Conservation (phyloP, 2,329 filamentous ascomycete species). For the Ophiocordyceps camponoti-leonardi region DNA sequence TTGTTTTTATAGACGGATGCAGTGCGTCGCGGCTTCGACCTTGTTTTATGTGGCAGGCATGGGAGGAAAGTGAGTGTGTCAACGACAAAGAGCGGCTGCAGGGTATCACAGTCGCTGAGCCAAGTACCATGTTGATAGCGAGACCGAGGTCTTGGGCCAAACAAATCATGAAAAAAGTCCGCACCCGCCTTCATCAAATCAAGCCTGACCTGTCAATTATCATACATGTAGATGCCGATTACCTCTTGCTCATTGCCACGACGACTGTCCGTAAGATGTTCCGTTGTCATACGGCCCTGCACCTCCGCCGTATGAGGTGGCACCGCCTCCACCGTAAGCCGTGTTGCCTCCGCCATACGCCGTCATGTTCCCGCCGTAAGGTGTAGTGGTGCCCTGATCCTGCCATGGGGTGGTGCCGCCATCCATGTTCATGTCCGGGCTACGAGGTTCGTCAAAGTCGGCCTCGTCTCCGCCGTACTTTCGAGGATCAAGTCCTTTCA, state of each 20-base stretch:
- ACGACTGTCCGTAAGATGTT: slow-evolving; percentile 28
- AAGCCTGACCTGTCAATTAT: background rate
- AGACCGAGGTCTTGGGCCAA: no score
- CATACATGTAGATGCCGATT: background rate
- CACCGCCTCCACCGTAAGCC: slow-evolving; percentile 47
- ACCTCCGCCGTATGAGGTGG: slow-evolving; percentile 44
- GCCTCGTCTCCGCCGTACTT: slow-evolving; percentile 37
- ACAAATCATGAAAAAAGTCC: no score
- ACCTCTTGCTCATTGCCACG: slow-evolving; percentile 22
- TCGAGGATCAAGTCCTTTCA: slow-evolving; percentile 35
- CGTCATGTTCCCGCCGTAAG: slow-evolving; percentile 42
- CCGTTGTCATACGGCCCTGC: slow-evolving; percentile 24
- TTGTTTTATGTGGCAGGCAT: no score
- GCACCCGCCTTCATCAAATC: background rate
- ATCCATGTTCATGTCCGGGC: slow-evolving; percentile 45
- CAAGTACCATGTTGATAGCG: no score
- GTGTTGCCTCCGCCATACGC: slow-evolving; percentile 48
- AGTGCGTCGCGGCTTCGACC: no score
- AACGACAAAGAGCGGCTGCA: no score
- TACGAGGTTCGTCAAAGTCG: slow-evolving; percentile 46
- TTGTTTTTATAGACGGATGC: slow-evolving; percentile 2
- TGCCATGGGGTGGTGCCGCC: slow-evolving; percentile 38
- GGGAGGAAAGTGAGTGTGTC: no score
- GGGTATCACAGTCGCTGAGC: no score
- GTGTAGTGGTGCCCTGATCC: slow-evolving; percentile 51